A percentile compares a stretch with the other conserved stretches of the same genome.
These are phyloP conservation scores for Hymenoscyphus repandus DNA, from an alignment of 2,329 filamentous ascomycete genomes.

Conservation along the genomic window DNA sequence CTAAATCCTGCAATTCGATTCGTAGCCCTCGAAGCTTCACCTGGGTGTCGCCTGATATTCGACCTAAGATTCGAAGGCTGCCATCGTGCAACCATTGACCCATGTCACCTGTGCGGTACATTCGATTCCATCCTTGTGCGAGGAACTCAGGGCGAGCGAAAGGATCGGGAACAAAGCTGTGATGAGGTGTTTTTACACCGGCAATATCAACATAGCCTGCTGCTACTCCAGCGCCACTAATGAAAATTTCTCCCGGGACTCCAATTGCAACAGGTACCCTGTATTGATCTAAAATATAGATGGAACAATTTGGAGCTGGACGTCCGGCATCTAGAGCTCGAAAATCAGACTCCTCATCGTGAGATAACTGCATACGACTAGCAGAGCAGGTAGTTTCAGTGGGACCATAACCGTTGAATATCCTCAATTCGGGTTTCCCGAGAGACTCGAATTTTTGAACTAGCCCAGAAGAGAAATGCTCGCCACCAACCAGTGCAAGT, in stretches of 20 bases:
- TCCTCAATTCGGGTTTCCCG: conserved; percentile 11
- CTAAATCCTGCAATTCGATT: conserved; percentile 40
- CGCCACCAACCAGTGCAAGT: conserved; percentile 27
- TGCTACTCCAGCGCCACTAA: conserved; percentile 36
- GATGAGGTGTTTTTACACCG: conserved; percentile 12
- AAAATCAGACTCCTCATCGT: neutral
- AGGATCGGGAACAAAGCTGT: conserved; percentile 8
- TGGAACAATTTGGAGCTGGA: conserved; percentile 18
- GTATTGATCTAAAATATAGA: conserved; percentile 38
- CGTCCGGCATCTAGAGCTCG: neutral
- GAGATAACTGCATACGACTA: conserved; percentile 21
- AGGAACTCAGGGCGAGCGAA: conserved; percentile 4
- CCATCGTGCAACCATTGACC: conserved; percentile 28
- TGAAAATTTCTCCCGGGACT: conserved; percentile 38
- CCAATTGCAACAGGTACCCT: conserved; percentile 35
- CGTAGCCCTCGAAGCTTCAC: conserved; percentile 35
- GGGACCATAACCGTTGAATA: conserved; percentile 21
- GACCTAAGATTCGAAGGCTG: conserved; percentile 27
- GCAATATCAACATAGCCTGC: conserved; percentile 33
- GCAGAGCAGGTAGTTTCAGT: conserved; percentile 16
- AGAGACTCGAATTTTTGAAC: conserved; percentile 18
- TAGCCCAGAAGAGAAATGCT: conserved; percentile 21
- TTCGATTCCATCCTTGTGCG: conserved; percentile 6
- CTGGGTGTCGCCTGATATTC: conserved; percentile 32
- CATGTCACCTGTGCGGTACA: conserved; percentile 30